Evolutionary conservation across 495 filamentous ascomycete genomes (phyloP).

Genomic region (Parathielavia hyrcaniae): DNA sequence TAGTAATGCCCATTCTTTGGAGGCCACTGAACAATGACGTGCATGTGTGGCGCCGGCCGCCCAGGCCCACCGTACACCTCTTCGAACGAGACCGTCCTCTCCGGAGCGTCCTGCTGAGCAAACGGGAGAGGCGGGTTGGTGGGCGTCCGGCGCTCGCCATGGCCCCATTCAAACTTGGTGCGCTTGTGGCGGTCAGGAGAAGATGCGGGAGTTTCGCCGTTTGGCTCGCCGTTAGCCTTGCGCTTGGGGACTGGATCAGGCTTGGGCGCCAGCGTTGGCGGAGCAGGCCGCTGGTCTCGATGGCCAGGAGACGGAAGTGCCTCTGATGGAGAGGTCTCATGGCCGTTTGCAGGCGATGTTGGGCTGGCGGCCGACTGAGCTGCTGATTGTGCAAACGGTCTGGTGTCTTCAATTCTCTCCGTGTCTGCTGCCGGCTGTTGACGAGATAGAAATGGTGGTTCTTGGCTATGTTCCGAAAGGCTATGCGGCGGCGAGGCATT

Average conservation of each 20-base stretch:
- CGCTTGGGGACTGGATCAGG: background rate
- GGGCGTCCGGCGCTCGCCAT: background rate
- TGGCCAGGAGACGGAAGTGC: background rate
- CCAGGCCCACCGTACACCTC: constrained; percentile 34
- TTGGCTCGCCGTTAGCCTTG: constrained; percentile 7
- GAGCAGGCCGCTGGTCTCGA: background rate
- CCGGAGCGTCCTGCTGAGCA: background rate
- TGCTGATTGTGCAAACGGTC: background rate
- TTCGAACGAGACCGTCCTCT: constrained; percentile 34
- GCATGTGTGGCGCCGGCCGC: constrained; percentile 34
- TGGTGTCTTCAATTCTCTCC: too few species aligned
- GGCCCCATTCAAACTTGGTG: background rate
- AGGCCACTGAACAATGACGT: constrained; percentile 39
- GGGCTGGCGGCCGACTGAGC: background rate
- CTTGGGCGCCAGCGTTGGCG: background rate
- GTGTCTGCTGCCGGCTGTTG: background rate
- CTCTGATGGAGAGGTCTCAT: background rate
- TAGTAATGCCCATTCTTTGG: constrained; percentile 28
- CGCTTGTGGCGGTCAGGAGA: constrained; percentile 1
- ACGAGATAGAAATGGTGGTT: background rate
- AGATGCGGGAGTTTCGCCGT: background rate
- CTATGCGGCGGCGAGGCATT: background rate
- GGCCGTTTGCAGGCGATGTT: background rate
- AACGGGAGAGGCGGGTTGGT: background rate
- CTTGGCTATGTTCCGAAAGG: background rate